Evolutionary conservation across 352 stramenopile genomes (phyloP).

Genomic region (Phytophthora nicotianae): DNA sequence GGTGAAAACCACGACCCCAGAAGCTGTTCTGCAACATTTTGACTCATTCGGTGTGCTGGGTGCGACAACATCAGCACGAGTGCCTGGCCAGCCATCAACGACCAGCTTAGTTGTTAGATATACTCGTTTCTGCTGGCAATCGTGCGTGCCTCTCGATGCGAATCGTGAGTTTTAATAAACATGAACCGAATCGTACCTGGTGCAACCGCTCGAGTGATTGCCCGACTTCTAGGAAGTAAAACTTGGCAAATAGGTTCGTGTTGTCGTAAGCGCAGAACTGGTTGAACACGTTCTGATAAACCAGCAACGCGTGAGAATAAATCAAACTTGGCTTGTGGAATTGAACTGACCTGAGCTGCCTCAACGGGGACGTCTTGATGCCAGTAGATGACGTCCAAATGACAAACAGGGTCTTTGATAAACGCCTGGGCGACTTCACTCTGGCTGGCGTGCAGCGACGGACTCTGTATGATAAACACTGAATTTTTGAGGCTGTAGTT

Average conservation of each 20-base stretch:
- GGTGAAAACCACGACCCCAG: constrained; percentile 42
- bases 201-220: constrained; percentile 58
- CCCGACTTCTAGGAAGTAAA: constrained; percentile 57
- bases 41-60: constrained; percentile 49
- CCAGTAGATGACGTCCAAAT: constrained; percentile 61
- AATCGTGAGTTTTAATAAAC: constrained; percentile 30
- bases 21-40: constrained; percentile 53
- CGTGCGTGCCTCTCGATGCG: constrained; percentile 15
- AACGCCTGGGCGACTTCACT: constrained; percentile 29
- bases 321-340: background rate
- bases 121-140: constrained; percentile 1
- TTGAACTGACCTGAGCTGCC: constrained; percentile 36
- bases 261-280: constrained; percentile 54
- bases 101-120: constrained; percentile 20
- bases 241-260: constrained; percentile 46
- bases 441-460: constrained; percentile 21
- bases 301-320: constrained; percentile 1
- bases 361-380: constrained; percentile 40
- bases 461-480: constrained; percentile 19
- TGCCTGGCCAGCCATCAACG: constrained; percentile 36
- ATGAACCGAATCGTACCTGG: constrained; percentile 46
- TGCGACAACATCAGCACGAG: constrained; percentile 59
- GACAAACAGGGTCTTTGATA: constrained; percentile 31
- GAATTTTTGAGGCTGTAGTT: background rate
- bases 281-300: constrained; percentile 42